Evolutionary conservation across 495 filamentous ascomycete genomes (phyloP).

Genomic region (Daldinia childiae): DNA sequence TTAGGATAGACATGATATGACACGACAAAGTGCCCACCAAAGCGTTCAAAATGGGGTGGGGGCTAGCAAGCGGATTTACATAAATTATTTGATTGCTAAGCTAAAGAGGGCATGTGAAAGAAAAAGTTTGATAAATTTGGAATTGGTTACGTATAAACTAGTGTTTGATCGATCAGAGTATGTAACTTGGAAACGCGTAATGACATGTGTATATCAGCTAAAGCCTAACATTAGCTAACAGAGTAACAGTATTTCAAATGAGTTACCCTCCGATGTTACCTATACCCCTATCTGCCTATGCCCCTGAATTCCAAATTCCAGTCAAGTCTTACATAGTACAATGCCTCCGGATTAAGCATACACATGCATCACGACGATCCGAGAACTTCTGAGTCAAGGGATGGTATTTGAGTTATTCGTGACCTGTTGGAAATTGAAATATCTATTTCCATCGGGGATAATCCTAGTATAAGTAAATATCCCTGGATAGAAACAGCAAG

Average conservation of each 20-base stretch:
- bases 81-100: slow-evolving; percentile 20
- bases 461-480: neutral
- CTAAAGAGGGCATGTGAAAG: slow-evolving; percentile 16
- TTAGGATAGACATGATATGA: neutral
- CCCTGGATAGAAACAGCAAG: neutral
- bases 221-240: neutral
- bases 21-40: slow-evolving; percentile 1
- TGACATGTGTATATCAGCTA: too few relatives aligned
- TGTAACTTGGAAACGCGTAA: too few relatives aligned
- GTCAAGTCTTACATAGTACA: neutral
- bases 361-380: neutral
- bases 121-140: slow-evolving; percentile 20
- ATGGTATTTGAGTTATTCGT: slow-evolving; percentile 17
- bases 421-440: neutral
- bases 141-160: slow-evolving; percentile 19
- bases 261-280: neutral
- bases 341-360: slow-evolving; percentile 3
- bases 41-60: slow-evolving; percentile 5
- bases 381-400: slow-evolving; percentile 19
- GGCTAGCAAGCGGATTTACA: slow-evolving; percentile 4
- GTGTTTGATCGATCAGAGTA: neutral
- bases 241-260: slow-evolving; percentile 1
- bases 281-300: too few relatives aligned
- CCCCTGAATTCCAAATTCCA: slow-evolving; percentile 31
- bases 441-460: neutral